A percentile compares a stretch with the other conserved stretches of the same genome.
Evolutionary conservation across 352 stramenopile species (phyloP).

Genomic region (Pythium aristosporum): DNA sequence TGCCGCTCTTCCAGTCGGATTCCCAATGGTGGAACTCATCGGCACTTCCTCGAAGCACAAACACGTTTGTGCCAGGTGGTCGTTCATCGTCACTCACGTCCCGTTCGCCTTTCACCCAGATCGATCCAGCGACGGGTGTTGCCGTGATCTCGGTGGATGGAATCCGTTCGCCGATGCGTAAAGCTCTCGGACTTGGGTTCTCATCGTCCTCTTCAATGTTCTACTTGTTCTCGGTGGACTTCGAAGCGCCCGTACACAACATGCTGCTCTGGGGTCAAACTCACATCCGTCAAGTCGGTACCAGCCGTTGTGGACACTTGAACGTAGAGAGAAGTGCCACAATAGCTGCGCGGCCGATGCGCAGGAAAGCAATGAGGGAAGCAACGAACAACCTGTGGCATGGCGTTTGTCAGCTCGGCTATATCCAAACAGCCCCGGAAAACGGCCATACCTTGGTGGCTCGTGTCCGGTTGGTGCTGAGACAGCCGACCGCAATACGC

Average conservation of each 20-base stretch:
- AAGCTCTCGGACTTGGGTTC: neutral
- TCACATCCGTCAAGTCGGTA: neutral
- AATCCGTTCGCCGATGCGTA: conserved; percentile 21
- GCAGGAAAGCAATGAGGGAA: conserved; percentile 55
- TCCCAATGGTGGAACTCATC: conserved; percentile 42
- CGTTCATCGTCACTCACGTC: neutral
- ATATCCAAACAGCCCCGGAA: too few relatives aligned
- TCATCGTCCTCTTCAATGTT: neutral
- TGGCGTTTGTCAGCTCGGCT: too few relatives aligned
- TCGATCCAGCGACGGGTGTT: neutral
- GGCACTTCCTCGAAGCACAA: conserved; percentile 15
- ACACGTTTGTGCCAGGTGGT: neutral
- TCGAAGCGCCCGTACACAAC: conserved; percentile 36
- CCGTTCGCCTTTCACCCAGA: conserved; percentile 11
- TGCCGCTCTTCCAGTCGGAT: conserved; percentile 56
- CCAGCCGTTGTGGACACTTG: conserved; percentile 4
- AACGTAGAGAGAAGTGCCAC: conserved; percentile 36
- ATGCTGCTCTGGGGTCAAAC: neutral
- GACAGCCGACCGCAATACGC: neutral
- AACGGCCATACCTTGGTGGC: conserved; percentile 34
- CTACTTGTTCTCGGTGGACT: conserved; percentile 8
- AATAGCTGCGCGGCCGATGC: conserved; percentile 48
- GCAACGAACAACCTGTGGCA: conserved; percentile 44
- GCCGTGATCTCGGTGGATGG: conserved; percentile 8
- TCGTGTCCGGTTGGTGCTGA: conserved; percentile 34